phyloP scores from a whole-genome alignment of 169 alveolate genomes.

The Cryptosporidium muris region DNA sequence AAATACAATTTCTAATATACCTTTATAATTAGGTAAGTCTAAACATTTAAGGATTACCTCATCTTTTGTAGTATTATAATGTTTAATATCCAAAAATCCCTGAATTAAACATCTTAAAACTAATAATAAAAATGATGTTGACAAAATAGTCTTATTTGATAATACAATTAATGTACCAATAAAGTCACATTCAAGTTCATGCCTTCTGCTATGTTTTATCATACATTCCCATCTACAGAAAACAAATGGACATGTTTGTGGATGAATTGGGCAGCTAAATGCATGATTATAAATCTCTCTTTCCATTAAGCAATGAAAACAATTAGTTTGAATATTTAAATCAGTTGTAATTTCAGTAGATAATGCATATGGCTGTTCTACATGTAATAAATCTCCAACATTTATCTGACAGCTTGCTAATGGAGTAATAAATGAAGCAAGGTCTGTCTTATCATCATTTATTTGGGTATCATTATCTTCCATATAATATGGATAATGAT shows the following conservation, averaged over 20 bases:
- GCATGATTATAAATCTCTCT: conserved; percentile 75
- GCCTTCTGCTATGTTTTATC: conserved; percentile 82
- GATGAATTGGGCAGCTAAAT: conserved; percentile 84
- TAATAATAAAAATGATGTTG: conserved; percentile 74
- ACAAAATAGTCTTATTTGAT: conserved; percentile 75
- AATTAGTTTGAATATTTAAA: conserved; percentile 72
- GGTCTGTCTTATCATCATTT: not conserved
- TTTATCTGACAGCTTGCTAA: conserved; percentile 40
- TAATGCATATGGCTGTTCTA: conserved; percentile 66
- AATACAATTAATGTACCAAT: conserved; percentile 78
- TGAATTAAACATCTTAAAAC: conserved; percentile 74
- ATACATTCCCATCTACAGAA: conserved; percentile 88
- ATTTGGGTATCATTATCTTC: not conserved
- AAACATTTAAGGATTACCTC: conserved; percentile 75
- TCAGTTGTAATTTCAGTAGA: conserved; percentile 56
- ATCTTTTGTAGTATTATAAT: conserved; percentile 41
- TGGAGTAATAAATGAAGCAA: conserved; percentile 21
- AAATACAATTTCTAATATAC: conserved; percentile 75
- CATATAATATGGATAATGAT: conserved; percentile 14
- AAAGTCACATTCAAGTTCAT: conserved; percentile 83
- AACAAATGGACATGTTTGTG: conserved; percentile 84
- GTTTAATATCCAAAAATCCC: conserved; percentile 73
- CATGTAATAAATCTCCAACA: conserved; percentile 64
- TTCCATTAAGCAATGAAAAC: conserved; percentile 88
- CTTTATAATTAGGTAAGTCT: conserved; percentile 74